Conservation (phyloP, 2,329 filamentous ascomycete genomes). For the Chlorencoelia australis region DNA sequence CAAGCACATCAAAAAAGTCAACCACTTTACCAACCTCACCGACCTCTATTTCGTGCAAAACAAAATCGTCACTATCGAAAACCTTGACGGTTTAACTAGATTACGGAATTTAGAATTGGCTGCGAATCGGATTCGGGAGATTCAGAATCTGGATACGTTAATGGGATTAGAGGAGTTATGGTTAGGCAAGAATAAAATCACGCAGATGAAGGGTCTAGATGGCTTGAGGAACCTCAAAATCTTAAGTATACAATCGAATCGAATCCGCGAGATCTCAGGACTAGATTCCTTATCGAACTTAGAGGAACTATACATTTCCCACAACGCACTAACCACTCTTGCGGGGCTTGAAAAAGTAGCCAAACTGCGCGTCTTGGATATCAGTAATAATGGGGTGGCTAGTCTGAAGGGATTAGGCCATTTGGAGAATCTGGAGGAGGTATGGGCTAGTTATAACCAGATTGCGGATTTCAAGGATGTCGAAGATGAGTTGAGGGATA, state of each 20-base stretch:
- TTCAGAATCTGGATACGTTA: slow-evolving; percentile 73
- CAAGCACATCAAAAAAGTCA: slow-evolving; percentile 89
- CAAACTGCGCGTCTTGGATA: slow-evolving; percentile 69
- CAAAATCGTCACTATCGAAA: slow-evolving; percentile 82
- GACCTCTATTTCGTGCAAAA: slow-evolving; percentile 93
- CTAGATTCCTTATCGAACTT: slow-evolving; percentile 65
- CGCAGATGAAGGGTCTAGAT: slow-evolving; percentile 66
- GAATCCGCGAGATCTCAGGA: slow-evolving; percentile 68
- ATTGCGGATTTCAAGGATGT: slow-evolving; percentile 73
- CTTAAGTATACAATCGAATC: slow-evolving; percentile 91
- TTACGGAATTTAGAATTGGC: slow-evolving; percentile 82
- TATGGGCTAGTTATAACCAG: slow-evolving; percentile 91
- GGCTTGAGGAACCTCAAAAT: slow-evolving; percentile 71
- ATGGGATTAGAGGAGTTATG: slow-evolving; percentile 78
- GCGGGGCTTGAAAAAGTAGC: slow-evolving; percentile 56
- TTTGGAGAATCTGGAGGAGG: slow-evolving; percentile 67
- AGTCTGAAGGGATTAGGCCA: slow-evolving; percentile 63
- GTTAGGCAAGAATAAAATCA: slow-evolving; percentile 96
- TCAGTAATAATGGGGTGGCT: slow-evolving; percentile 76
- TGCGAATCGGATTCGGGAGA: slow-evolving; percentile 83
- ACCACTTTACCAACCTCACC: slow-evolving; percentile 64
- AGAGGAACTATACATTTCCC: slow-evolving; percentile 90
- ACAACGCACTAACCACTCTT: slow-evolving; percentile 78
- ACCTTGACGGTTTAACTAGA: slow-evolving; percentile 62
- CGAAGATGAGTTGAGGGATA: slow-evolving; percentile 67